phyloP scores from a whole-genome alignment of 1,284 basidiomycete species.

The Veloboletus limbatus region DNA sequence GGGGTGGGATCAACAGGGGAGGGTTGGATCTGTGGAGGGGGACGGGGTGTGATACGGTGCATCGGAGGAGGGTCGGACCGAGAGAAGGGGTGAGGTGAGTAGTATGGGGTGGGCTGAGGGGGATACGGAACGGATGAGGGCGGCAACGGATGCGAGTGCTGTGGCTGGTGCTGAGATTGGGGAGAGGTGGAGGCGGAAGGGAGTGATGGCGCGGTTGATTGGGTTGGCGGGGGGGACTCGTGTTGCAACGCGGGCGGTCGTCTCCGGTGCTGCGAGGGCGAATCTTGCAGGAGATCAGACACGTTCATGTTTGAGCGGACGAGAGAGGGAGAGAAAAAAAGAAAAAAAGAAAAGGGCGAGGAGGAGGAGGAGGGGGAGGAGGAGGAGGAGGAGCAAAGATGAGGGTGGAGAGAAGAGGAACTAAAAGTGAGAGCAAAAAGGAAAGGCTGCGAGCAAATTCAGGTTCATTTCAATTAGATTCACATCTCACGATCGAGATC shows the following conservation, averaged over 20 bases:
- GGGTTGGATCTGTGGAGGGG: conserved; percentile 21
- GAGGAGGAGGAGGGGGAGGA: conserved; percentile 2
- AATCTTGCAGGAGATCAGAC: conserved; percentile 65
- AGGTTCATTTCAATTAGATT: conserved; percentile 36
- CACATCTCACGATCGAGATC: conserved; percentile 37
- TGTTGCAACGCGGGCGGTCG: conserved; percentile 26
- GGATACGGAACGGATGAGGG: conserved; percentile 17
- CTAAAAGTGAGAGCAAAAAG: conserved; percentile 30
- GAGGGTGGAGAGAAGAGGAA: conserved; percentile 29
- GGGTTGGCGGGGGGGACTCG: conserved; percentile 24
- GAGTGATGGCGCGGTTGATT: conserved; percentile 18
- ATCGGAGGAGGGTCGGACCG: conserved; percentile 27
- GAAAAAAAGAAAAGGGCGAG: background rate
- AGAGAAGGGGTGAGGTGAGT: conserved; percentile 19
- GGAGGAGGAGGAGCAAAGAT: conserved; percentile 12
- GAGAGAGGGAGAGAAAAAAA: background rate
- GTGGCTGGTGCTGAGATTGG: conserved; percentile 21
- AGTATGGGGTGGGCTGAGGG: conserved; percentile 22
- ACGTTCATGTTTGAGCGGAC: conserved; percentile 58
- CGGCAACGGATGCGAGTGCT: conserved; percentile 11
- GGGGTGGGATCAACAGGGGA: conserved; percentile 26
- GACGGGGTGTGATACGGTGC: conserved; percentile 31
- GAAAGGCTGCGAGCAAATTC: conserved; percentile 30
- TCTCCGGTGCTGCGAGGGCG: conserved; percentile 54
- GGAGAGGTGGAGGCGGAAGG: conserved; percentile 21